These are phyloP conservation scores for Exophiala calicioides DNA, from an alignment of 2,329 filamentous ascomycete species.

Conservation along the genomic window DNA sequence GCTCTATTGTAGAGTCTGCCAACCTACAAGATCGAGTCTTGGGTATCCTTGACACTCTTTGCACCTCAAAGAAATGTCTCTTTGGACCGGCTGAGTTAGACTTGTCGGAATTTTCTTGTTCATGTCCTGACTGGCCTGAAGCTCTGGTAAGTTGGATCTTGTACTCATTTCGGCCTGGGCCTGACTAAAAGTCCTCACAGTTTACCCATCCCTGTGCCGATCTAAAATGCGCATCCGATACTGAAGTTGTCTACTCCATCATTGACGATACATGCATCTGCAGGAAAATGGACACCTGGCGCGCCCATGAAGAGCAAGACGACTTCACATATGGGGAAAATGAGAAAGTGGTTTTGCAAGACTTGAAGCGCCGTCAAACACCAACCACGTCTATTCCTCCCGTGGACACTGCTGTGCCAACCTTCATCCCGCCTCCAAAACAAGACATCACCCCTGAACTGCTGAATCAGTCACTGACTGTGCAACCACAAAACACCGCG, in stretches of 20 bases:
- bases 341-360: background rate
- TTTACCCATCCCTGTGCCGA: conserved; percentile 12
- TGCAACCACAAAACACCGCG: conserved; percentile 29
- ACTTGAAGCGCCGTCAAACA: conserved; percentile 17
- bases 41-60: conserved; percentile 11
- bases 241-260: conserved; percentile 20
- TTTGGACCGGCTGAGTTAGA: conserved; percentile 16
- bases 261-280: conserved; percentile 18
- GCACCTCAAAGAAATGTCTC: conserved; percentile 16
- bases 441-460: conserved; percentile 28
- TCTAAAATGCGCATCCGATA: conserved; percentile 8
- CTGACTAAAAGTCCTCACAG: conserved; percentile 9
- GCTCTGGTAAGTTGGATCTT: conserved; percentile 8
- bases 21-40: background rate
- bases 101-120: conserved; percentile 9
- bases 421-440: conserved; percentile 30
- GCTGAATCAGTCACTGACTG: conserved; percentile 25
- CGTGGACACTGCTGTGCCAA: conserved; percentile 16
- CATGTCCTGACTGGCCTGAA: conserved; percentile 13
- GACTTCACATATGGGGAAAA: background rate
- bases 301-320: conserved; percentile 3
- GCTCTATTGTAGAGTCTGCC: background rate
- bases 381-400: conserved; percentile 3
- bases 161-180: background rate
- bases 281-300: conserved; percentile 14